Base-by-base conservation (phyloP, 768 basidiomycete genomes). In the Calocera viscosa region DNA sequence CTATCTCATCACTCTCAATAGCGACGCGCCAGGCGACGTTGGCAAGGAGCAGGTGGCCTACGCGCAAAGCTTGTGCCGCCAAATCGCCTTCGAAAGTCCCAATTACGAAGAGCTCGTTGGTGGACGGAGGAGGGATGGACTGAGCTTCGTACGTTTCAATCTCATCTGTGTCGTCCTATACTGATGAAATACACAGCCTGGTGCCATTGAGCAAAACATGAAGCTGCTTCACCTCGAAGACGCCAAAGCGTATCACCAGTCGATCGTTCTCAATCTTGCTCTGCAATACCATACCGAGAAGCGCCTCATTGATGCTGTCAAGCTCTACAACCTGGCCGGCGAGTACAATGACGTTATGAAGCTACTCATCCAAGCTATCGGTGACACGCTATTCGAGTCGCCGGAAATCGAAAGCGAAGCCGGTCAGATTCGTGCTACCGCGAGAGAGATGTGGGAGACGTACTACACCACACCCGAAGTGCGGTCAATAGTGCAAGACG, bases 21-120 rank as follows among this genome's bases (percentile, higher is more conserved):
- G 86, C 8, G 92, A 95, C 74, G 86, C 90, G 39, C 80, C 82
- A 1, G 79, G 80, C 1, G 83, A 82, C 0, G 80, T 88, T 12
- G 91, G 92, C n/a, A 85, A 85, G 72, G 90, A 94, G 73, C 94
- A 96, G 72, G 77, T 91, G 40, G 86, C 90, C 73, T 82, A 77
- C 35, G 86, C 90, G 1, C 91, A 90, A 88, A 89, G 91, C 60
- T 83, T 90, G 26, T 85, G 85, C 0, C 79, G 90, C 53, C 81
- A 89, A 47, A 88, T 91, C 68, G 86, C 88, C 7, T 90, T 90
- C 72, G 81, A 84, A 2, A 89, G 89, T 0, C 85, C 87, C 5
- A 88, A 82, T 17, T 98, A 94, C 91, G 90, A 94, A 63, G 90
- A 91, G 75, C 84, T 99, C 19, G 88, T 98, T 1, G 95, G 95